These are phyloP conservation scores for Fusarium anguioides DNA, from an alignment of 2,329 filamentous ascomycete genomes.

Conservation along the genomic window DNA sequence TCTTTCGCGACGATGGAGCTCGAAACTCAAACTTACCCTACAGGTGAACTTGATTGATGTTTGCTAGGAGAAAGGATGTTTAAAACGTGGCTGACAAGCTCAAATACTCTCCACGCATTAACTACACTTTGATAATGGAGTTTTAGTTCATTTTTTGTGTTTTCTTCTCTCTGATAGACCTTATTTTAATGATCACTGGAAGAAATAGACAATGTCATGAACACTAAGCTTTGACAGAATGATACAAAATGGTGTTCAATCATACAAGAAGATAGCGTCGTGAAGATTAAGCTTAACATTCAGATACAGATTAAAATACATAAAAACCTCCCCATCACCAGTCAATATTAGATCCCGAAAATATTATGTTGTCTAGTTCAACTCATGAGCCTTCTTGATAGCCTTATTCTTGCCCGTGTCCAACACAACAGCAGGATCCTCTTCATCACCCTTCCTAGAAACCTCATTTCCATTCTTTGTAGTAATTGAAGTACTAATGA, in stretches of 20 bases:
- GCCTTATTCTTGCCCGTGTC: constrained; percentile 57
- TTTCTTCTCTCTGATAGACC: no score
- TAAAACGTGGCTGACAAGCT: not conserved
- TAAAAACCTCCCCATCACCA: not conserved
- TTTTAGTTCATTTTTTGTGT: no score
- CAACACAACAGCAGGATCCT: constrained; percentile 58
- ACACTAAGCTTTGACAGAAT: no score
- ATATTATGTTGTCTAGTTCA: constrained; percentile 43
- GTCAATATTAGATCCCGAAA: fast-evolving
- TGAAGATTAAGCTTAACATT: not conserved
- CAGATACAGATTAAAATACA: not conserved
- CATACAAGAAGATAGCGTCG: no score
- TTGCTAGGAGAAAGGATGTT: not conserved
- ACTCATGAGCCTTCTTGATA: constrained; percentile 55
- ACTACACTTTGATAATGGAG: no score
- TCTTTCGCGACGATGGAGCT: constrained; percentile 3
- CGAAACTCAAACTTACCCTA: constrained; percentile 1
- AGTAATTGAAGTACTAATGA: constrained; percentile 41
- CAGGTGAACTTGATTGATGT: not conserved
- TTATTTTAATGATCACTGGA: no score
- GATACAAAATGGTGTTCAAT: no score
- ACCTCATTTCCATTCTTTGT: constrained; percentile 58
- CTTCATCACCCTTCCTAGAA: constrained; percentile 52
- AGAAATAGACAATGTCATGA: no score
- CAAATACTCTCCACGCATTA: no score